phyloP scores from a whole-genome alignment of 306 rosid species.

The Potentilla sterilis region DNA sequence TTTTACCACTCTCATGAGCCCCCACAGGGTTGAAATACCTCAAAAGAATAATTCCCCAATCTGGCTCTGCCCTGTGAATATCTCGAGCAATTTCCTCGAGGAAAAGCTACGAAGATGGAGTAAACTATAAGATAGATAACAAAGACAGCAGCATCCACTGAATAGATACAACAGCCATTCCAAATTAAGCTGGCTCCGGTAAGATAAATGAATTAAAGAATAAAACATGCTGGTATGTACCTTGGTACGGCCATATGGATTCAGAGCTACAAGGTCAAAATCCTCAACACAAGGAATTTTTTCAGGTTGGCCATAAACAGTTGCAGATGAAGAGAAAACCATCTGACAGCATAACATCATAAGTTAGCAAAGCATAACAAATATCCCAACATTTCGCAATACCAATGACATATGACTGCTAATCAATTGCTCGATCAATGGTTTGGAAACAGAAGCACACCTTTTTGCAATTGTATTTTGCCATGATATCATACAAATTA shows the following conservation, averaged over 20 bases:
- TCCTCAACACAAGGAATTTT: slow-evolving; percentile 84
- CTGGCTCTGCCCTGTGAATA: slow-evolving; percentile 79
- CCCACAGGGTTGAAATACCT: slow-evolving; percentile 98
- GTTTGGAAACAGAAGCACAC: slow-evolving; percentile 20
- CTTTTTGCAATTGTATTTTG: slow-evolving; percentile 75
- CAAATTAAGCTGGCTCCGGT: neutral
- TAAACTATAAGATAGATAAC: slow-evolving; percentile 9
- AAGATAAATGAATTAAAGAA: neutral
- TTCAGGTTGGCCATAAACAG: slow-evolving; percentile 92
- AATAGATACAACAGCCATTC: neutral
- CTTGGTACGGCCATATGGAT: slow-evolving; percentile 95
- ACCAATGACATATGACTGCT: neutral
- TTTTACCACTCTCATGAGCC: slow-evolving; percentile 87
- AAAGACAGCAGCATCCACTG: slow-evolving; percentile 16
- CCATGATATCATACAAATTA: slow-evolving; percentile 80
- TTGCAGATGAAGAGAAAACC: slow-evolving; percentile 95
- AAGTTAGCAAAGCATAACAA: neutral
- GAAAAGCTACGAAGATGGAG: slow-evolving; percentile 53
- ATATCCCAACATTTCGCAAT: neutral
- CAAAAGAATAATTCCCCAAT: slow-evolving; percentile 72
- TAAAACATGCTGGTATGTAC: slow-evolving; percentile 28
- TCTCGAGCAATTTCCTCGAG: slow-evolving; percentile 86
- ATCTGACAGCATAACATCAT: slow-evolving; percentile 43
- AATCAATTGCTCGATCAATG: neutral
- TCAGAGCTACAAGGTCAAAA: slow-evolving; percentile 61